Evolutionary conservation across 2,329 filamentous ascomycete genomes (phyloP).

Genomic region (Alternaria sp.): DNA sequence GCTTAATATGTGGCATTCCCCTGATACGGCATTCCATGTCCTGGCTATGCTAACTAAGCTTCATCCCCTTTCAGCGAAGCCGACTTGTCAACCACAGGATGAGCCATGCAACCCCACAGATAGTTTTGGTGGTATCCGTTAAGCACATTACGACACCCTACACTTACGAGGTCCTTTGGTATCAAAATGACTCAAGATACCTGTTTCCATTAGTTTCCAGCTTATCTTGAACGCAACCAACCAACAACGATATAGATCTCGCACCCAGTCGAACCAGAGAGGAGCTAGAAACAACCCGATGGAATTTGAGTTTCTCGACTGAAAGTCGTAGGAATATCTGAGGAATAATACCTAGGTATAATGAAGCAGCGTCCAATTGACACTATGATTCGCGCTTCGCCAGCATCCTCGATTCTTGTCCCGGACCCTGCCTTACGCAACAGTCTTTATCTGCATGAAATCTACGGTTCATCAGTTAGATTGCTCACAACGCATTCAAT

Average conservation of each 20-base stretch:
- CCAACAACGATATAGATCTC: neutral
- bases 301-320: neutral
- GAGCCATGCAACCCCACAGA: neutral
- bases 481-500: neutral
- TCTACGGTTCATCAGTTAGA: neutral
- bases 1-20: neutral
- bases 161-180: too few relatives aligned
- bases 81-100: neutral
- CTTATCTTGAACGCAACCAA: neutral
- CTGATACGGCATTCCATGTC: neutral
- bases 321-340: neutral
- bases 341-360: neutral
- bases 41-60: neutral
- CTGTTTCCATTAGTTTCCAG: neutral
- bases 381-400: neutral
- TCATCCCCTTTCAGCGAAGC: neutral
- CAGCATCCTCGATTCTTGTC: neutral
- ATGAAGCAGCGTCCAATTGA: neutral
- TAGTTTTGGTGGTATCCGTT: neutral
- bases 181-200: neutral
- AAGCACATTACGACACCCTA: neutral
- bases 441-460: neutral
- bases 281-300: neutral
- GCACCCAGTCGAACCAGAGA: neutral
- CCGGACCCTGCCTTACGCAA: neutral